A percentile compares a stretch with the other conserved stretches of the same genome.
Conservation (phyloP, 352 stramenopile species). For the Globisporangium polare region DNA sequence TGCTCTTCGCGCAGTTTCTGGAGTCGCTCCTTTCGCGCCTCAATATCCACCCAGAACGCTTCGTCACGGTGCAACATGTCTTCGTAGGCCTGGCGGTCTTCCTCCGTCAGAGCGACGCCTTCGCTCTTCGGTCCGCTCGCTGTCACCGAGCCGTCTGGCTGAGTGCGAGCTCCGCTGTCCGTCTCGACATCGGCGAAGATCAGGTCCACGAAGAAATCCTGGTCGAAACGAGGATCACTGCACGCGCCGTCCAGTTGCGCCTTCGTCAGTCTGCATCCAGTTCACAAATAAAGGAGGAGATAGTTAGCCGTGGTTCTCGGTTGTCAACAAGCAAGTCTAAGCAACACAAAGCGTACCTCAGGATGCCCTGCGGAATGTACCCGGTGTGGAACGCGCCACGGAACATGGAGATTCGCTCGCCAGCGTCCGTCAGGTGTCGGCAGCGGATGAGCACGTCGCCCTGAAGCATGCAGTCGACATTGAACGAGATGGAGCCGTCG, state of each 20-base stretch:
- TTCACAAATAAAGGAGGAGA: not conserved
- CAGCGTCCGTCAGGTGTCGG: slow-evolving; percentile 90
- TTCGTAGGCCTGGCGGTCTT: slow-evolving; percentile 83
- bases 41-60: slow-evolving; percentile 84
- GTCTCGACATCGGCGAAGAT: slow-evolving; percentile 94
- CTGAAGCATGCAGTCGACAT: slow-evolving; percentile 95
- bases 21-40: slow-evolving; percentile 66
- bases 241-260: slow-evolving; percentile 95
- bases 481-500: slow-evolving; percentile 92
- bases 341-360: slow-evolving; percentile 54
- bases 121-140: slow-evolving; percentile 45
- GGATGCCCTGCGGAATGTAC: slow-evolving; percentile 94
- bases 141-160: slow-evolving; percentile 16
- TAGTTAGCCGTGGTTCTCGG: not conserved
- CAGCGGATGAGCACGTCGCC: slow-evolving; percentile 96
- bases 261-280: slow-evolving; percentile 87
- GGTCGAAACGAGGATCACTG: slow-evolving; percentile 89
- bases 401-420: slow-evolving; percentile 95
- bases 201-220: slow-evolving; percentile 96
- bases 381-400: slow-evolving; percentile 97
- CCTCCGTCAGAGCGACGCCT: slow-evolving; percentile 67
- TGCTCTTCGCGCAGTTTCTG: slow-evolving; percentile 74
- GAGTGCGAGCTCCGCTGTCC: slow-evolving; percentile 33
- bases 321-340: not conserved
- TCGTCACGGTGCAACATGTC: slow-evolving; percentile 87